Percentiles rank a stretch among this genome's conserved stretches.
Conservation (phyloP, 2,329 filamentous ascomycete species). For the Daldinia sp. region DNA sequence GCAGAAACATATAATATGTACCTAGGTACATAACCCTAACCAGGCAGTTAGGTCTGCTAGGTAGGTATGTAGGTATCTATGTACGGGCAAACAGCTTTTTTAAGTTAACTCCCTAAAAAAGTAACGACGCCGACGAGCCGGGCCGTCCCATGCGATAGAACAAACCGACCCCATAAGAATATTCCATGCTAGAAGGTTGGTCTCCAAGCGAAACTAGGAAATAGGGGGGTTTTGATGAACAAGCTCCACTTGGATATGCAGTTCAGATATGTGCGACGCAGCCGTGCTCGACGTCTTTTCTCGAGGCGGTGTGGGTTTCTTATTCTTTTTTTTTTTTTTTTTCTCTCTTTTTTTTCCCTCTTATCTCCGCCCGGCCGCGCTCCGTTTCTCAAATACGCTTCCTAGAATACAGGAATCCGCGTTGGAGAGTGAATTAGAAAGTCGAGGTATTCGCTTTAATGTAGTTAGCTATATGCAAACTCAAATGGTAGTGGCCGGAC, state of each 20-base stretch:
- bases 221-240: background rate
- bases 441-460: background rate
- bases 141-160: slow-evolving; percentile 24
- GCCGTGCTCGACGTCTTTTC: background rate
- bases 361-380: background rate
- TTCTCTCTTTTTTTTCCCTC: background rate
- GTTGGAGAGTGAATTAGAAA: background rate
- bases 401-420: background rate
- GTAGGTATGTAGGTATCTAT: too few relatives aligned
- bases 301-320: slow-evolving; percentile 3
- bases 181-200: background rate
- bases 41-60: background rate
- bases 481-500: background rate
- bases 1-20: too few relatives aligned
- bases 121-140: slow-evolving; percentile 17
- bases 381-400: background rate
- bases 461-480: too few relatives aligned
- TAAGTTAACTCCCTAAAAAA: background rate
- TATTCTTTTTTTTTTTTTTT: background rate
- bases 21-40: too few relatives aligned
- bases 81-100: background rate
- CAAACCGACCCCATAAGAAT: slow-evolving; percentile 9
- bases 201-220: slow-evolving; percentile 1
- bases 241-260: slow-evolving; percentile 15
- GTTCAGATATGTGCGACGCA: slow-evolving; percentile 16